Conservation (phyloP, 257 asterid species). For the Scutellaria galericulata region DNA sequence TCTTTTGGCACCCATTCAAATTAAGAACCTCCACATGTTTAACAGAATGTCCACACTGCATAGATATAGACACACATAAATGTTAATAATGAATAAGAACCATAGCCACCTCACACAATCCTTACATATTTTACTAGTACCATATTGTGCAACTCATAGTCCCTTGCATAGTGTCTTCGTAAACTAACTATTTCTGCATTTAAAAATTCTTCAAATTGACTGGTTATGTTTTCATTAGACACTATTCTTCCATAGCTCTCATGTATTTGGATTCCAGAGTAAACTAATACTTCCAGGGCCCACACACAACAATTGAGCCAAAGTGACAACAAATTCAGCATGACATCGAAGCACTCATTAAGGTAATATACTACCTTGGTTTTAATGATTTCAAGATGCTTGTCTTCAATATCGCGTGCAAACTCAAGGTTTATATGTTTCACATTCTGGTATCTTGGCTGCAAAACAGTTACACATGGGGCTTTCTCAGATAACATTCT, state of each 20-base stretch:
- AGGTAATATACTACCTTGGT: conserved; percentile 54
- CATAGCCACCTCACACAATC: not conserved
- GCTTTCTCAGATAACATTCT: conserved; percentile 24
- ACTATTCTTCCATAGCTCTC: not conserved
- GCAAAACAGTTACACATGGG: conserved; percentile 40
- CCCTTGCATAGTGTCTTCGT: not conserved
- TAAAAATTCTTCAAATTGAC: not conserved
- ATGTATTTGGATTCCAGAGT: conserved; percentile 5
- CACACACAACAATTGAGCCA: not conserved
- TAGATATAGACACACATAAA: conserved; percentile 23
- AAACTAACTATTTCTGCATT: not conserved
- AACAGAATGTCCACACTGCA: conserved; percentile 65
- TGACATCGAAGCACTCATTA: not conserved
- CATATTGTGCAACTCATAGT: not conserved
- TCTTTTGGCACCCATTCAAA: conserved; percentile 93
- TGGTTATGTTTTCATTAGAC: not conserved
- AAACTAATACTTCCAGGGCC: not conserved
- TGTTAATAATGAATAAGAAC: conserved; percentile 22
- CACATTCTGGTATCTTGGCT: conserved; percentile 85
- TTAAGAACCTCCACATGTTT: conserved; percentile 70
- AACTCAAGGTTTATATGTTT: conserved; percentile 92
- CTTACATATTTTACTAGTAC: not conserved
- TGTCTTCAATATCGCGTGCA: conserved; percentile 81
- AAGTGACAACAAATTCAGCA: conserved; percentile 11
- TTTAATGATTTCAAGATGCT: conserved; percentile 68